Evolutionary conservation across 306 rosid genomes (phyloP).

Genomic region (Sechiopsis laciniata): DNA sequence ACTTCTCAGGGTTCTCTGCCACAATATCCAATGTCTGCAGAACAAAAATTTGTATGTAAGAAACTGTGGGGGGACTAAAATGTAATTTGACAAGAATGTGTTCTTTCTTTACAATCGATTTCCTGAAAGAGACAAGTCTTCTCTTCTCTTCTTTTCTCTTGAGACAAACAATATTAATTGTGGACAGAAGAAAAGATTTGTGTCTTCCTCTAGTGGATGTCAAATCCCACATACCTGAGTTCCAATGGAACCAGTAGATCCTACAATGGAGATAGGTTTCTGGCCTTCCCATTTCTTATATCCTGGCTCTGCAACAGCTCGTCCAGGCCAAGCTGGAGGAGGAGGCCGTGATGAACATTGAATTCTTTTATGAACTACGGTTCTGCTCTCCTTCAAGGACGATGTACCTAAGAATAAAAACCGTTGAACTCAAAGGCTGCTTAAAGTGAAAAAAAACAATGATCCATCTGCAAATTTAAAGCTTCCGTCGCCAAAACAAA

Average conservation of each 20-base stretch:
- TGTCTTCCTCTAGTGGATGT: constrained; percentile 5
- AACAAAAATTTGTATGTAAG: constrained; percentile 25
- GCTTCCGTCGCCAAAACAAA: neutral
- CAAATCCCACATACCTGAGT: constrained; percentile 60
- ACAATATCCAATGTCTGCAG: constrained; percentile 91
- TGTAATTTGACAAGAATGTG: neutral
- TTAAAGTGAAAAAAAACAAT: constrained; percentile 7
- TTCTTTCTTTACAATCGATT: neutral
- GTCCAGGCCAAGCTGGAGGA: constrained; percentile 97
- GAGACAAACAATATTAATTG: constrained; percentile 6
- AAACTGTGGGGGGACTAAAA: constrained; percentile 25
- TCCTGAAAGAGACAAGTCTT: neutral
- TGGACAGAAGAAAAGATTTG: neutral
- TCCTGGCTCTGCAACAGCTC: constrained; percentile 54
- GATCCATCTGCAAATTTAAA: neutral
- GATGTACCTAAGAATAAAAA: constrained; percentile 40
- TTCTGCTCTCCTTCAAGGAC: constrained; percentile 46
- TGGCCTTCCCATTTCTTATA: constrained; percentile 73
- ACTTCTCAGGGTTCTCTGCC: constrained; percentile 89
- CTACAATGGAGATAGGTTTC: constrained; percentile 83
- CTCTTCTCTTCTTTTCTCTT: neutral
- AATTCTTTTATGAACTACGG: constrained; percentile 41
- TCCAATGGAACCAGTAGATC: constrained; percentile 93
- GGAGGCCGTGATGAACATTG: constrained; percentile 50
- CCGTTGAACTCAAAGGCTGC: constrained; percentile 4